A percentile compares a stretch with the other conserved stretches of the same genome.
Conservation (phyloP, 345 rosid species). For the Syzygium oleosum region DNA sequence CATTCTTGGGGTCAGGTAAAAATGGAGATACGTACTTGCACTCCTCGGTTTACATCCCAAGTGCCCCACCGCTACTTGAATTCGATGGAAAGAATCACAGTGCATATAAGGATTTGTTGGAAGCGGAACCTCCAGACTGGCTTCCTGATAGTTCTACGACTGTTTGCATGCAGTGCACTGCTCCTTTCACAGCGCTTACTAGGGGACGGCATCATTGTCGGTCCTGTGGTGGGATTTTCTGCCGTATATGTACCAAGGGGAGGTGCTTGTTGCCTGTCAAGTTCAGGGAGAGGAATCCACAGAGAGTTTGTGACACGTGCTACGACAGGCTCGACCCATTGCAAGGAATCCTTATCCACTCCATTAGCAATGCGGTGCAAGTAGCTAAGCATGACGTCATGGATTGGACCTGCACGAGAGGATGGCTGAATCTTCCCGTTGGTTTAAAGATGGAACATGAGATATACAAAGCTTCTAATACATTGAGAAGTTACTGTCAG, state of each 20-base stretch:
- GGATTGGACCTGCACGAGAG: conserved; percentile 92
- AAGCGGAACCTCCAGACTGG: conserved; percentile 95
- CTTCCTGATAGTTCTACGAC: conserved; percentile 78
- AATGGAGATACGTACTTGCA: conserved; percentile 73
- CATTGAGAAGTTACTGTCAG: conserved; percentile 73
- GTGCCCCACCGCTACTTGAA: conserved; percentile 90
- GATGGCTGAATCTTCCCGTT: conserved; percentile 92
- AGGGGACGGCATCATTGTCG: conserved; percentile 98
- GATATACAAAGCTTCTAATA: conserved; percentile 83
- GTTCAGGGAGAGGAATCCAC: conserved; percentile 86
- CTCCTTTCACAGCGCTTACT: conserved; percentile 70
- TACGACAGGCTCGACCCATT: conserved; percentile 95
- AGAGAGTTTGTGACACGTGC: conserved; percentile 90
- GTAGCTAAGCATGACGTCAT: conserved; percentile 88
- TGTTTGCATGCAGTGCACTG: conserved; percentile 73
- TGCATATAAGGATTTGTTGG: conserved; percentile 67
- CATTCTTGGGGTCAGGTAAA: conserved; percentile 65
- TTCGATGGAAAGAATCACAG: conserved; percentile 40
- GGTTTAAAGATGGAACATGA: conserved; percentile 95
- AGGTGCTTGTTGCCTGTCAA: conserved; percentile 73
- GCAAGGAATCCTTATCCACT: conserved; percentile 66
- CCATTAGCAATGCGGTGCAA: conserved; percentile 88
- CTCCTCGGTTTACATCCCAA: conserved; percentile 87
- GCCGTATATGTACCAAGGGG: conserved; percentile 76
- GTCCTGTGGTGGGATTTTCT: conserved; percentile 90